A percentile compares a stretch with the other conserved stretches of the same genome.
Conservation (phyloP, 2,329 filamentous ascomycete genomes). For the Pseudocercospora musae region DNA sequence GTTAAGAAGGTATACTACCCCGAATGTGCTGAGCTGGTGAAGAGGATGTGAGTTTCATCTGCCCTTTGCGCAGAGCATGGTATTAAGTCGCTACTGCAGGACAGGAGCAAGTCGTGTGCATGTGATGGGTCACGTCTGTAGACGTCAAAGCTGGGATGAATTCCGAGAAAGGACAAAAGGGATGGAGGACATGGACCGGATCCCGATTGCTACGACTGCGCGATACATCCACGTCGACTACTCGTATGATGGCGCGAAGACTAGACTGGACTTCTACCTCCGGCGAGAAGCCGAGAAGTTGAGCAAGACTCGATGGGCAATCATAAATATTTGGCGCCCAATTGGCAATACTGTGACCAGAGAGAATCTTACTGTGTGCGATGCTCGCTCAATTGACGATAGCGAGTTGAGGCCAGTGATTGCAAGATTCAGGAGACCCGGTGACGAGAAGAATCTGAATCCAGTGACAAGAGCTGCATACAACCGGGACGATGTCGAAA, state of each 20-base stretch:
- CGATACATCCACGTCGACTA: conserved; percentile 10
- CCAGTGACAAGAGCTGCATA: conserved; percentile 5
- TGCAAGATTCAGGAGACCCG: conserved; percentile 1
- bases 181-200: conserved; percentile 4
- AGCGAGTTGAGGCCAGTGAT: conserved; percentile 4
- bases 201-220: conserved; percentile 2
- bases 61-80: neutral
- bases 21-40: conserved; percentile 11
- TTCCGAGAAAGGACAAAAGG: conserved; percentile 3
- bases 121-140: conserved; percentile 9
- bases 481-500: conserved; percentile 5
- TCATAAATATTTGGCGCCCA: conserved; percentile 18
- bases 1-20: conserved; percentile 9
- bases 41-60: conserved; percentile 1
- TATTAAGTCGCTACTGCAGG: neutral
- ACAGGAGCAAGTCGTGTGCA: conserved; percentile 7
- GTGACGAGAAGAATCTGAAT: conserved; percentile 2
- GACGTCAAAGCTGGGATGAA: conserved; percentile 7
- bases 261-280: neutral
- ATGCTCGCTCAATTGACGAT: conserved; percentile 8
- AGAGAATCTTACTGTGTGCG: conserved; percentile 9
- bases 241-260: conserved; percentile 10
- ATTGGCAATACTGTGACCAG: conserved; percentile 8
- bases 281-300: neutral
- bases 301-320: conserved; percentile 10